Conservation (phyloP, 108 stramenopile species). For the Cyclotella baltica region DNA sequence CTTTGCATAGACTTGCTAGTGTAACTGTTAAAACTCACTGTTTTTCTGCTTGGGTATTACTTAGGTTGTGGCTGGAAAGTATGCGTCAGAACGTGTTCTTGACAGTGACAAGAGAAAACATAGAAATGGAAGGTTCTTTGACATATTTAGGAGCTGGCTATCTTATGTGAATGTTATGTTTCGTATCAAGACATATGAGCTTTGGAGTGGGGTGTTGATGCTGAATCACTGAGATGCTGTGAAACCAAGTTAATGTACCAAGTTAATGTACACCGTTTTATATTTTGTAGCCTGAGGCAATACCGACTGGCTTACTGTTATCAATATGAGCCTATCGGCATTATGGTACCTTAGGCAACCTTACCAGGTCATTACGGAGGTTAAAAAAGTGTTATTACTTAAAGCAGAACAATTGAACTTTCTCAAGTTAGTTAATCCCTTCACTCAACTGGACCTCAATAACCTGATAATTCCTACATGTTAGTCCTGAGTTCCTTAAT, state of each 20-base stretch:
- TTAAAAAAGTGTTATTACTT: no score
- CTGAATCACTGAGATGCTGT: background rate
- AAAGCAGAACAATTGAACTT: no score
- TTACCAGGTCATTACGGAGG: no score
- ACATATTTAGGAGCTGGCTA: slow-evolving; percentile 54
- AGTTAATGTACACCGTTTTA: no score
- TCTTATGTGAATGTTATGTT: slow-evolving; percentile 63
- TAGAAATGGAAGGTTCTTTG: slow-evolving; percentile 22
- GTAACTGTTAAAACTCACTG: background rate
- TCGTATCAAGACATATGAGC: slow-evolving; percentile 61
- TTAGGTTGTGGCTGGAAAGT: slow-evolving; percentile 71
- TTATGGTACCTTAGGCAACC: no score
- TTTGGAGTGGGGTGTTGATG: slow-evolving; percentile 15
- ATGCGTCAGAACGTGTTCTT: slow-evolving; percentile 76
- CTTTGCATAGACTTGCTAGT: background rate
- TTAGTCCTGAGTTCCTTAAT: no score
- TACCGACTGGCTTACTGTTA: no score
- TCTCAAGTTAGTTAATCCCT: no score
- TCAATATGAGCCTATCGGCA: no score
- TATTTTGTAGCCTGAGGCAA: no score
- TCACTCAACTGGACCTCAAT: no score
- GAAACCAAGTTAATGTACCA: background rate
- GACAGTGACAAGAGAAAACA: slow-evolving; percentile 28
- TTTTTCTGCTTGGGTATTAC: background rate
- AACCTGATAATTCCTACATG: no score